Base-by-base conservation (phyloP, 2,329 filamentous ascomycete genomes). In the Geosmithia putterillii region DNA sequence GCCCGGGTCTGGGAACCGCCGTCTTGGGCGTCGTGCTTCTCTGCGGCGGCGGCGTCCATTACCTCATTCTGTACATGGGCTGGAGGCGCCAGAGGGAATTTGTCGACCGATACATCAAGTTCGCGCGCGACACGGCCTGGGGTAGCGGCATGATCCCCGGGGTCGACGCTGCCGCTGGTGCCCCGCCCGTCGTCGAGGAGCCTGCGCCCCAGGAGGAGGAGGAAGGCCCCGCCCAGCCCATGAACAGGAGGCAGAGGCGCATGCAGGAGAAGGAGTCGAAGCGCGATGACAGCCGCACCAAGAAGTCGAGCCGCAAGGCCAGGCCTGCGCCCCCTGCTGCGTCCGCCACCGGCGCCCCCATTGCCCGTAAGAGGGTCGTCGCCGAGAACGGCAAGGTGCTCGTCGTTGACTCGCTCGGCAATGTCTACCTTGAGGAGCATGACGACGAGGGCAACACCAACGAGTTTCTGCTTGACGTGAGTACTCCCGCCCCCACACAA, bases 331-430 rank as follows among this genome's bases (percentile, higher is more conserved):
- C 28, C 19, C 15, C 48, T 10, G 57, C 61, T 12, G 53, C 52
- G 40, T 54, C 78, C 52, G 74, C 75, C 0, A 69, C 74, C 48
- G 62, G 71, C 43, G 77, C 79, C 10, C 78, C 86, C 2, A 75
- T 80, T 34, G 73, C 83, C 28, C 86, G 86, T 65, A 94, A 90
- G 72, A 76, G 86, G 32, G 86, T 96, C 15, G 78, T 89, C 21
- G 90, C 89, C 2, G 84, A 95, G 69, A 98, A 98, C 54, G 92
- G 92, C 51, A 98, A 96, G 69, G 73, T 94, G 1, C 70, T 98
- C 34, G 82, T 98, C 44, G 92, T 98, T 4, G 90, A 98, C 63
- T 86, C 86, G 1, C 70, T 83, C 9, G 92, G 92, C 22, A 88
- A 95, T 53, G 92, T 98, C 12, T 98, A 86, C 57, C 71, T 98